Evolutionary conservation across 176 grass and related monocot species (phyloP).

Genomic region (Musa schizocarpa): DNA sequence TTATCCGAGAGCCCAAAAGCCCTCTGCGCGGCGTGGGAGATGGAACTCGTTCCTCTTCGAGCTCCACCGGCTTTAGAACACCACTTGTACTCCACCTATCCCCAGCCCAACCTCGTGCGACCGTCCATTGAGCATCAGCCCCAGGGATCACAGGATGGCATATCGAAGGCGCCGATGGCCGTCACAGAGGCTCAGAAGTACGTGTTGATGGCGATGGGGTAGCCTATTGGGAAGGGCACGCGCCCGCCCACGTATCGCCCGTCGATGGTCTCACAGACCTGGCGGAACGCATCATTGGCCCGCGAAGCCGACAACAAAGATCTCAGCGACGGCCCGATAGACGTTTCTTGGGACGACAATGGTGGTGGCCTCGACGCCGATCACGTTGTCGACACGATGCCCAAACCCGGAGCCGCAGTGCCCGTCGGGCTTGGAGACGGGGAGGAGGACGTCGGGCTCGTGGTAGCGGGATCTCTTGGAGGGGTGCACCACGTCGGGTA

Average conservation of each 20-base stretch:
- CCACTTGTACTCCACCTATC: neutral
- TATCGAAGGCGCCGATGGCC: conserved; percentile 17
- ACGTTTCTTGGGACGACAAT: neutral
- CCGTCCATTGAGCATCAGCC: conserved; percentile 4
- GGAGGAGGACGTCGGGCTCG: conserved; percentile 14
- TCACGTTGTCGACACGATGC: conserved; percentile 8
- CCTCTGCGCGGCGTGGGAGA: no score
- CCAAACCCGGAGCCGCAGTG: conserved; percentile 8
- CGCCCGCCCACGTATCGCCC: conserved; percentile 6
- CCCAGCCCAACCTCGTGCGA: neutral
- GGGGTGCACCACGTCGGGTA: no score
- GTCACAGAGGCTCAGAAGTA: conserved; percentile 12
- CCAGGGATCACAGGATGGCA: conserved; percentile 16
- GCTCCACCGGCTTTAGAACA: no score
- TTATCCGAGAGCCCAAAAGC: no score
- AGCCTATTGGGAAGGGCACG: conserved; percentile 1
- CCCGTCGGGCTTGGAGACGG: conserved; percentile 3
- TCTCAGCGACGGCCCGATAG: conserved; percentile 8
- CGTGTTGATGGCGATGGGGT: neutral
- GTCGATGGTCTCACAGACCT: conserved; percentile 10
- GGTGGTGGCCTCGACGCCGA: neutral
- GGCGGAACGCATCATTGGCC: conserved; percentile 10
- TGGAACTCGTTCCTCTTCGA: no score
- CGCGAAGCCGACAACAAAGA: conserved; percentile 7
- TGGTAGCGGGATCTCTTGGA: neutral